Evolutionary conservation across 106 monocot genomes (phyloP).

Genomic region (Chionographis japonica): DNA sequence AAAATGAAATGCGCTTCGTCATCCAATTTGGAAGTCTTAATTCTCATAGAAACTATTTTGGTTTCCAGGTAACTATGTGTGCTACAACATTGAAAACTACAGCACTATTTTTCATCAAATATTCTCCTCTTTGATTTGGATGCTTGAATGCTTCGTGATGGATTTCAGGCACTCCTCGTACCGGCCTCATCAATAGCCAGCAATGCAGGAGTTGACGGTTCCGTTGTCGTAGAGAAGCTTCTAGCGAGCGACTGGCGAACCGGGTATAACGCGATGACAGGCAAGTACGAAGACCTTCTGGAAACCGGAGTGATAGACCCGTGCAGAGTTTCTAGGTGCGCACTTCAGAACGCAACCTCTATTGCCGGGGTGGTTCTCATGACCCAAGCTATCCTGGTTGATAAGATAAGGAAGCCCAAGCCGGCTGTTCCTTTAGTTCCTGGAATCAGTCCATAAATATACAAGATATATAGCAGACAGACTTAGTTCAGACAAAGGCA

Average conservation of each 20-base stretch:
- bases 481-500: too few relatives aligned
- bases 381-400: constrained; percentile 81
- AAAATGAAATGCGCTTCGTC: too few relatives aligned
- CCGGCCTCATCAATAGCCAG: constrained; percentile 75
- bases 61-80: too few relatives aligned
- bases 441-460: constrained; percentile 48
- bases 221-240: constrained; percentile 70
- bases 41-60: too few relatives aligned
- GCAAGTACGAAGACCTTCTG: constrained; percentile 65
- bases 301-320: constrained; percentile 81
- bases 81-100: too few relatives aligned
- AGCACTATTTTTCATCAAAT: too few relatives aligned
- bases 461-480: neutral
- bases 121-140: too few relatives aligned
- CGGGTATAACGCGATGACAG: constrained; percentile 88
- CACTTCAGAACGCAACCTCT: constrained; percentile 90
- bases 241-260: constrained; percentile 60
- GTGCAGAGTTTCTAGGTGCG: constrained; percentile 78
- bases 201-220: constrained; percentile 79
- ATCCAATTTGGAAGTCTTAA: too few relatives aligned
- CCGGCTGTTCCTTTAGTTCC: constrained; percentile 71
- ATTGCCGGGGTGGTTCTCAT: constrained; percentile 79
- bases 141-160: neutral
- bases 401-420: constrained; percentile 61
- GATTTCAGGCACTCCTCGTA: constrained; percentile 78